A percentile compares a stretch with the other conserved stretches of the same genome.
Conservation (phyloP, 441 rosid species). For the Pelargonium australe region DNA sequence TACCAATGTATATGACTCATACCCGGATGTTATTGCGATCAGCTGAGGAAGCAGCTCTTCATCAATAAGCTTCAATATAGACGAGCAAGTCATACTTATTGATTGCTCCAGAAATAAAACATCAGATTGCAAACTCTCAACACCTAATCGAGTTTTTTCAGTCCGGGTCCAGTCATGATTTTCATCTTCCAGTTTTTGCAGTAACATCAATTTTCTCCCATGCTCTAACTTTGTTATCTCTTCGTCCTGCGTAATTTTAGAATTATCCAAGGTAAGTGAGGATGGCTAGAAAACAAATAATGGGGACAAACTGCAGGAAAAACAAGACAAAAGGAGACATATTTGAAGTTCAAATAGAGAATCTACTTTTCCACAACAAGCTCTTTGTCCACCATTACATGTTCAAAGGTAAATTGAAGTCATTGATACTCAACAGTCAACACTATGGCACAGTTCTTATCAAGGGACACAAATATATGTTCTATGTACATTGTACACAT, state of each 20-base stretch:
- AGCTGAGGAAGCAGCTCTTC: slow-evolving; percentile 87
- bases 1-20: slow-evolving; percentile 21
- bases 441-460: too few relatives aligned
- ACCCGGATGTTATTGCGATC: slow-evolving; percentile 72
- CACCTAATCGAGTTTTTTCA: slow-evolving; percentile 51
- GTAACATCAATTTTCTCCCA: slow-evolving; percentile 54
- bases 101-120: slow-evolving; percentile 48
- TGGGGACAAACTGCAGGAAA: slow-evolving; percentile 1
- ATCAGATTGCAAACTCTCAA: slow-evolving; percentile 56
- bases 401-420: neutral
- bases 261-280: slow-evolving; percentile 3
- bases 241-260: slow-evolving; percentile 54
- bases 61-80: slow-evolving; percentile 48
- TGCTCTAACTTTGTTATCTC: slow-evolving; percentile 62
- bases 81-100: slow-evolving; percentile 40
- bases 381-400: slow-evolving; percentile 1
- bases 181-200: slow-evolving; percentile 68
- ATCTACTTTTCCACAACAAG: slow-evolving; percentile 3
- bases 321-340: neutral
- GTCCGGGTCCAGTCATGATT: slow-evolving; percentile 46
- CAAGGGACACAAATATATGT: too few relatives aligned
- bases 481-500: neutral
- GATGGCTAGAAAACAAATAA: neutral
- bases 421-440: neutral
- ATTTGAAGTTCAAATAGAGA: neutral